These are phyloP conservation scores for Nemania abortiva DNA, from an alignment of 2,329 filamentous ascomycete genomes.

Conservation along the genomic window DNA sequence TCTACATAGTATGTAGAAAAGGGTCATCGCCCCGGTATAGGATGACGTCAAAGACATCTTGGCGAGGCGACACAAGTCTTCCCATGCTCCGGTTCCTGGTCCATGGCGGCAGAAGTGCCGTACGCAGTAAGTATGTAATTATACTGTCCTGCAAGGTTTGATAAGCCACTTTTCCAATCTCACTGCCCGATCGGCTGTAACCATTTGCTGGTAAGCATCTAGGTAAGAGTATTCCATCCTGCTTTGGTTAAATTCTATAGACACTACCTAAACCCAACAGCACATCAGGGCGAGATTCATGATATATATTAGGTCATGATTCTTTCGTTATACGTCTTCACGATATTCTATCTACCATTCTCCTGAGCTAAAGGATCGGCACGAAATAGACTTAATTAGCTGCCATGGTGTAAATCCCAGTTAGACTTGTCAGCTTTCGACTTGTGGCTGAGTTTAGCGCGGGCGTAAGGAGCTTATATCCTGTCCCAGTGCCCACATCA, in stretches of 20 bases:
- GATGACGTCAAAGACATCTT: slow-evolving; percentile 28
- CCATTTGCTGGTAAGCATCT: background rate
- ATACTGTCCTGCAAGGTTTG: background rate
- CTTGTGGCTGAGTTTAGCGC: slow-evolving; percentile 17
- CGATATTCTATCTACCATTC: too few relatives aligned
- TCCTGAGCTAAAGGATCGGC: too few relatives aligned
- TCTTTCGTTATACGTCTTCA: too few relatives aligned
- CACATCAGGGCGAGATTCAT: too few relatives aligned
- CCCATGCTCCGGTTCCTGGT: slow-evolving; percentile 14
- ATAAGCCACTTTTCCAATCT: background rate
- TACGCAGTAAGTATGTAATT: slow-evolving; percentile 1
- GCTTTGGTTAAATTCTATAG: too few relatives aligned
- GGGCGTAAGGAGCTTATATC: background rate
- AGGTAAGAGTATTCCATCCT: background rate
- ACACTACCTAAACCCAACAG: too few relatives aligned
- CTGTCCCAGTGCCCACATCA: background rate
- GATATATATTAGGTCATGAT: too few relatives aligned
- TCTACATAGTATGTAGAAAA: background rate
- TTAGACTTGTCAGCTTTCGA: background rate
- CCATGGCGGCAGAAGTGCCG: background rate
- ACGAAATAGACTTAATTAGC: too few relatives aligned
- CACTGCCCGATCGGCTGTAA: background rate
- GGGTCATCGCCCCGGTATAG: background rate
- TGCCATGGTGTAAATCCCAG: too few relatives aligned
- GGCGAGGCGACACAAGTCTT: slow-evolving; percentile 2